Percentiles rank a stretch among this genome's conserved stretches.
phyloP scores from a whole-genome alignment of 2,329 filamentous ascomycete species.

The Apiospora arundinis region DNA sequence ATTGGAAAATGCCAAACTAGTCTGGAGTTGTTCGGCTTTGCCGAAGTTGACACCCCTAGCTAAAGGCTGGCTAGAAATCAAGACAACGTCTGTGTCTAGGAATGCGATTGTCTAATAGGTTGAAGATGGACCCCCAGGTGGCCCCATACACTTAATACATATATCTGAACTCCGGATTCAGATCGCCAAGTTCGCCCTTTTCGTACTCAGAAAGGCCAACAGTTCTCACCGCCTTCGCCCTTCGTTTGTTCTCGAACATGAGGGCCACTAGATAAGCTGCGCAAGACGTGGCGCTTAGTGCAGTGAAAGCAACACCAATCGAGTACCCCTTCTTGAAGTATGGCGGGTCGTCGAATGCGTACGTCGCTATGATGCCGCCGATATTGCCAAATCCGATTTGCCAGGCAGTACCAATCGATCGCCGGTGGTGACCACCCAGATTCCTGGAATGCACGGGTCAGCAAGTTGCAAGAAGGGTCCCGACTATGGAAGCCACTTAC shows the following conservation, averaged over 20 bases:
- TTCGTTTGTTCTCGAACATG: conserved; percentile 63
- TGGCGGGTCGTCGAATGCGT: conserved; percentile 75
- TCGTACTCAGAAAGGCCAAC: conserved; percentile 63
- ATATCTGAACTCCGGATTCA: conserved; percentile 63
- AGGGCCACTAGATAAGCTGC: conserved; percentile 66
- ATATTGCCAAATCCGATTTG: conserved; percentile 82
- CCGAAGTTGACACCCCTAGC: not conserved
- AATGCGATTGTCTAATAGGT: not conserved
- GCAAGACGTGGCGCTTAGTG: conserved; percentile 69
- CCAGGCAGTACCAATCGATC: conserved; percentile 75
- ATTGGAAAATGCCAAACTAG: not conserved
- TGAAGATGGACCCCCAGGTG: not conserved
- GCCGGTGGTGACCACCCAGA: conserved; percentile 67
- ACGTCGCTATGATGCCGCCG: conserved; percentile 80
- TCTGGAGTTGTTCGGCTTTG: not conserved
- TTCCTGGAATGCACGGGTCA: conserved; percentile 7
- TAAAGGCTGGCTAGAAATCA: not conserved
- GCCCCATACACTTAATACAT: conserved; percentile 46
- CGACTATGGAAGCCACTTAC: conserved; percentile 61
- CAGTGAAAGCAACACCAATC: conserved; percentile 77
- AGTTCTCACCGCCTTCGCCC: conserved; percentile 54
- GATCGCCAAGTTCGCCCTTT: conserved; percentile 63
- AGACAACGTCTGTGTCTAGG: not conserved
- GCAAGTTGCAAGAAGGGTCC: not conserved
- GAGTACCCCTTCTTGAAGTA: conserved; percentile 75